A percentile compares a stretch with the other conserved stretches of the same genome.
phyloP scores from a whole-genome alignment of 306 rosid genomes.

The Sindora glabra region DNA sequence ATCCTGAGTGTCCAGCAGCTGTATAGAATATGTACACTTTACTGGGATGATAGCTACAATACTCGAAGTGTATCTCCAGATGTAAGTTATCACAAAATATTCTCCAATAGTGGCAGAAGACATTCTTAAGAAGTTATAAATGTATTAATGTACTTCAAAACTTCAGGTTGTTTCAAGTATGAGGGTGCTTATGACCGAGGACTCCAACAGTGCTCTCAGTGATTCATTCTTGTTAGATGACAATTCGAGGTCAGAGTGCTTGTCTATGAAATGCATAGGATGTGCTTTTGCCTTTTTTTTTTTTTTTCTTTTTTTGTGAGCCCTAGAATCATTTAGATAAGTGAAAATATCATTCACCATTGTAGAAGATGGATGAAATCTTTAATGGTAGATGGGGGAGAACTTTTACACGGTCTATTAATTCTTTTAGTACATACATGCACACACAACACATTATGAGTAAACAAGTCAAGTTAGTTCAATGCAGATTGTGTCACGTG shows the following conservation, averaged over 20 bases:
- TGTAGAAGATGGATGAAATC: too few relatives aligned
- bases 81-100: slow-evolving; percentile 36
- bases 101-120: slow-evolving; percentile 7
- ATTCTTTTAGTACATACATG: too few relatives aligned
- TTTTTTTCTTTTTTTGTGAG: too few relatives aligned
- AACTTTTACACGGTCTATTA: too few relatives aligned
- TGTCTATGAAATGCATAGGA: slow-evolving; percentile 1
- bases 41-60: slow-evolving; percentile 95
- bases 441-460: too few relatives aligned
- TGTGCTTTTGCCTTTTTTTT: slow-evolving; percentile 3
- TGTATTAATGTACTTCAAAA: slow-evolving; percentile 11
- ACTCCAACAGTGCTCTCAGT: slow-evolving; percentile 85
- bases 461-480: too few relatives aligned
- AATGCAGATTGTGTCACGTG: too few relatives aligned
- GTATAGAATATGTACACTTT: slow-evolving; percentile 92
- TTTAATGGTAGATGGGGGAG: too few relatives aligned
- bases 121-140: slow-evolving; percentile 6
- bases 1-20: slow-evolving; percentile 98
- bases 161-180: slow-evolving; percentile 89
- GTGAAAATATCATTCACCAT: too few relatives aligned
- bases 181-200: slow-evolving; percentile 99
- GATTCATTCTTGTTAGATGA: slow-evolving; percentile 98
- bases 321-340: too few relatives aligned
- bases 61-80: slow-evolving; percentile 94
- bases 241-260: slow-evolving; percentile 75